phyloP scores from a whole-genome alignment of 352 stramenopile genomes.

The Thalassiosira hispida region DNA sequence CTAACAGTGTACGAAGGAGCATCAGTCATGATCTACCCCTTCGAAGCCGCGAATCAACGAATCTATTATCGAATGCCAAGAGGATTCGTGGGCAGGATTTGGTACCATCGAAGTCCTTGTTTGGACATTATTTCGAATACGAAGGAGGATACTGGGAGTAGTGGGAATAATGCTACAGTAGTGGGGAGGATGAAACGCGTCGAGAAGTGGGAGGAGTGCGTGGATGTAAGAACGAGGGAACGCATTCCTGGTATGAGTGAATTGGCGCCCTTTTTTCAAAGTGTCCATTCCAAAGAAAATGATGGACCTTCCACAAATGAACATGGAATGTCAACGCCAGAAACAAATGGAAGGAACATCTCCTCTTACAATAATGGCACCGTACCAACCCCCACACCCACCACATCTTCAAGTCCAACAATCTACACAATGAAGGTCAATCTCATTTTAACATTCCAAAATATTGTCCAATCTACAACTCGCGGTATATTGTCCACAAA shows the following conservation, averaged over 20 bases:
- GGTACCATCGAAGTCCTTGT: conserved; percentile 21
- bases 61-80: conserved; percentile 29
- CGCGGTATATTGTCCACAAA: background rate
- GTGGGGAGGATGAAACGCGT: background rate
- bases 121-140: background rate
- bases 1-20: conserved; percentile 27
- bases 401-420: background rate
- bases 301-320: background rate
- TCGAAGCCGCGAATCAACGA: conserved; percentile 1
- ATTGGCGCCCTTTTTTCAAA: too few species aligned
- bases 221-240: conserved; percentile 2
- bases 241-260: background rate
- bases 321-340: too few species aligned
- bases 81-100: conserved; percentile 21
- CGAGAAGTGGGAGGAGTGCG: background rate
- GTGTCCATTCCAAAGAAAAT: too few species aligned
- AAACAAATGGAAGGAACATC: too few species aligned
- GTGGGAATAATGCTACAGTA: background rate
- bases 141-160: background rate
- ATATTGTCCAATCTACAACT: background rate
- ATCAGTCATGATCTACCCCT: conserved; percentile 17
- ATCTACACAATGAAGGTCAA: conserved; percentile 12
- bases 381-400: background rate
- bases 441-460: conserved; percentile 15
- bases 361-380: too few species aligned